phyloP scores from a whole-genome alignment of 2,329 filamentous ascomycete species.

The Akanthomyces muscarius region DNA sequence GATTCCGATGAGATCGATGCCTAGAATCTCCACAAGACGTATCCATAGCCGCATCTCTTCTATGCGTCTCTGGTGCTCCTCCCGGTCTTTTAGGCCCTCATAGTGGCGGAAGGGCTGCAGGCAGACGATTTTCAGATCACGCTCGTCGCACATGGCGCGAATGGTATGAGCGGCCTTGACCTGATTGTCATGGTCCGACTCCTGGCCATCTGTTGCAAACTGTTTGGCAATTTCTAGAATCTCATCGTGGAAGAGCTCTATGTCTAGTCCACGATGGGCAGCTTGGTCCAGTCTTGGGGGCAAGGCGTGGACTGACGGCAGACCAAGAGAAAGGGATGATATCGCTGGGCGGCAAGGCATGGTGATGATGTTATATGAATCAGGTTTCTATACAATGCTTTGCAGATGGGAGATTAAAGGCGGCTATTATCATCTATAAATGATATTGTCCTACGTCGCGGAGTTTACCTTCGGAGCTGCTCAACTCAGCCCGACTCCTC shows the following conservation, averaged over 20 bases:
- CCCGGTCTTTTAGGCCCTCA: conserved; percentile 63
- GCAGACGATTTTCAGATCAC: conserved; percentile 55
- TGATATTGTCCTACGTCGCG: not conserved
- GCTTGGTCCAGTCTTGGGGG: not conserved
- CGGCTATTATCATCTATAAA: not conserved
- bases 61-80: conserved; percentile 56
- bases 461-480: not conserved
- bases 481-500: not conserved
- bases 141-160: conserved; percentile 48
- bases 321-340: not conserved
- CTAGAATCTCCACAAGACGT: conserved; percentile 55
- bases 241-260: not conserved
- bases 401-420: not conserved
- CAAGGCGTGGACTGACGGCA: not conserved
- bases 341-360: not conserved
- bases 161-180: conserved; percentile 55
- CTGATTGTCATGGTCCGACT: not conserved
- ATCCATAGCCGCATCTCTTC: conserved; percentile 64
- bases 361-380: not conserved
- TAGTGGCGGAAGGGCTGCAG: conserved; percentile 73
- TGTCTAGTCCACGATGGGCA: not conserved
- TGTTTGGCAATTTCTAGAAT: not conserved
- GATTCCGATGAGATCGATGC: not conserved
- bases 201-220: not conserved
- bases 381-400: not conserved